phyloP scores from a whole-genome alignment of 495 filamentous ascomycete genomes.

The Penicillium subrubescens region DNA sequence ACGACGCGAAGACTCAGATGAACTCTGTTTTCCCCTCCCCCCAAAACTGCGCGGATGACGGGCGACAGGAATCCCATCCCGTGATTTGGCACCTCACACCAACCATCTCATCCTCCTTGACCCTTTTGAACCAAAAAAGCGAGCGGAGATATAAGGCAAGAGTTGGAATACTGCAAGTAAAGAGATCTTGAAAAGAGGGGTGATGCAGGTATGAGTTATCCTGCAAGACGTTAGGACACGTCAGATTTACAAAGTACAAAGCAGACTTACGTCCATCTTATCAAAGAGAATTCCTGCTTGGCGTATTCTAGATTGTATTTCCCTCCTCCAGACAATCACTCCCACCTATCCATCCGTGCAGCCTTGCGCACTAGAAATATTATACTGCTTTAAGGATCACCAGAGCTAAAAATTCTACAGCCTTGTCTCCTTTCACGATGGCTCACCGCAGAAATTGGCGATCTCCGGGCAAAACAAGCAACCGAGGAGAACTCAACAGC shows the following conservation, averaged over 20 bases:
- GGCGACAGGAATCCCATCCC: background rate
- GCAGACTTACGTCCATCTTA: background rate
- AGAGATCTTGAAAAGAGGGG: slow-evolving; percentile 5
- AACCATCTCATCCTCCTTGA: background rate
- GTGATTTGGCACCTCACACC: slow-evolving; percentile 5
- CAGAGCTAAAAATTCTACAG: slow-evolving; percentile 7
- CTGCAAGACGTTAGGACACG: slow-evolving; percentile 9
- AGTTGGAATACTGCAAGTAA: background rate
- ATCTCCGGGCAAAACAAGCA: slow-evolving; percentile 7
- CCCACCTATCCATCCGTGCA: slow-evolving; percentile 1
- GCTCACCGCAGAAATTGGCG: slow-evolving; percentile 9
- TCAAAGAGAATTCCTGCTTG: slow-evolving; percentile 2
- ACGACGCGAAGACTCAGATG: slow-evolving; percentile 5
- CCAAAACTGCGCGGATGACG: slow-evolving; percentile 6
- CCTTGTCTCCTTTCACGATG: slow-evolving; percentile 7
- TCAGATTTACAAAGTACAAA: slow-evolving; percentile 8
- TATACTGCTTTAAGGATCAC: slow-evolving; percentile 4
- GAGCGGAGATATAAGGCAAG: slow-evolving; percentile 3
- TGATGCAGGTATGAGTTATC: slow-evolving; percentile 9
- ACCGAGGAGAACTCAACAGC: slow-evolving; percentile 9
- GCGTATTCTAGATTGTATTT: slow-evolving; percentile 5
- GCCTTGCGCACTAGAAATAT: background rate
- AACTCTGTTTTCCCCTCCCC: slow-evolving; percentile 3
- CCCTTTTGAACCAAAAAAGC: slow-evolving; percentile 3
- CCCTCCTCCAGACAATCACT: background rate